Conservation (phyloP, 352 stramenopile species). For the Globisporangium apiculatum region DNA sequence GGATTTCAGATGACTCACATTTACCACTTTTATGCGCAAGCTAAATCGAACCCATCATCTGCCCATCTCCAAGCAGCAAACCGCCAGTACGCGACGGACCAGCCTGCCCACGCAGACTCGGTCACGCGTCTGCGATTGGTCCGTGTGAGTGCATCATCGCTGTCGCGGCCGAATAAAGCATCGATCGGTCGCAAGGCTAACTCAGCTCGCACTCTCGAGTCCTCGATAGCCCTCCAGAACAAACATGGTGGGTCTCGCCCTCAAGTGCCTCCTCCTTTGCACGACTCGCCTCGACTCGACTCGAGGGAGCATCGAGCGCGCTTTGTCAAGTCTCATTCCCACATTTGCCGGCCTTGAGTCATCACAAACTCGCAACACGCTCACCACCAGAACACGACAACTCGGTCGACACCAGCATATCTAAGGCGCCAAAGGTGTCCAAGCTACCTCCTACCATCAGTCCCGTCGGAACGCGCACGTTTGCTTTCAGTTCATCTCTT, state of each 20-base stretch:
- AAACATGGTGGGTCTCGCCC: too few species aligned
- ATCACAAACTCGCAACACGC: slow-evolving; percentile 8
- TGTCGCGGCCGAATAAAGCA: too few species aligned
- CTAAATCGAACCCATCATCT: not conserved
- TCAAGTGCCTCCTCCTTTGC: too few species aligned
- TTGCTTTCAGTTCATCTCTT: not conserved
- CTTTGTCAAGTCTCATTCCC: slow-evolving; percentile 6
- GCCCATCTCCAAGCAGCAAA: too few species aligned
- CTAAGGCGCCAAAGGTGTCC: not conserved
- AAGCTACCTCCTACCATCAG: not conserved
- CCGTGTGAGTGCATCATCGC: not conserved
- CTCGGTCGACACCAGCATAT: too few species aligned
- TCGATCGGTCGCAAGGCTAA: too few species aligned
- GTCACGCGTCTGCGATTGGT: not conserved
- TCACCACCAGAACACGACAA: slow-evolving; percentile 1
- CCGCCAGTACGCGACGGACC: too few species aligned
- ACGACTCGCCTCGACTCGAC: too few species aligned
- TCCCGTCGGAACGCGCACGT: not conserved
- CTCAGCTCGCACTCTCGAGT: not conserved
- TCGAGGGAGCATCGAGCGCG: too few species aligned
- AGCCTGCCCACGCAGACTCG: not conserved
- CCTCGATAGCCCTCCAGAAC: too few species aligned
- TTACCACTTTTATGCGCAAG: not conserved
- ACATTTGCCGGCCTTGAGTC: slow-evolving; percentile 9
- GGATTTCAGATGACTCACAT: slow-evolving; percentile 2